Base-by-base conservation (phyloP, 164 flowering plant species). In the Magnolia officinalis region DNA sequence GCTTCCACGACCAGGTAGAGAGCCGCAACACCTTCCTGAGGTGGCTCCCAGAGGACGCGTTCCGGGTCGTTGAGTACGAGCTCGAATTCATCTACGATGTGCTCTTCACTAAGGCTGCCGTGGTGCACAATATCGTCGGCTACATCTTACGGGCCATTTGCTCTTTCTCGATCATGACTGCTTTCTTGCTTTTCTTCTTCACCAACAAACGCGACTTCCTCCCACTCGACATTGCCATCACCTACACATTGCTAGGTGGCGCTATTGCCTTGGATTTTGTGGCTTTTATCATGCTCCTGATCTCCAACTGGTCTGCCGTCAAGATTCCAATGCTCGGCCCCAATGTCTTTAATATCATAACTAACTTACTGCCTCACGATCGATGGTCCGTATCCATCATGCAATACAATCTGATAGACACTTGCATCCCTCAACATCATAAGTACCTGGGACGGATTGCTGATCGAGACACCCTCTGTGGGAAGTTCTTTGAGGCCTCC, bases 231-330 rank as follows among this genome's bases (percentile, higher is more conserved):
- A 73, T 83, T 1, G 67, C 18, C 19, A 64, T 87, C 49, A 84
- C 88, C n/a, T 88, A 86, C 67, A 74, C 78, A 2, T 70, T 88
- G 82, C 82, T 86, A 1, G 1, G 70, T 6, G 89, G 88, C n/a
- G 88, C 87, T 13, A 31, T 88, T 11, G 75, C 59, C 52, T 75
- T 88, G 2, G 88, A 88, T 67, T 2, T 73, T 0, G 67, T 78
- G 11, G 79, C 88, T 63, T 10, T 85, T n/a, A 2, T 81, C 63
- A 84, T 75, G 84, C 61, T 83, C 11, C 4, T 83, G 19, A 72
- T 77, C 77, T 88, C 89, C 2, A 85, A 88, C 65, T 84, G 85
- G 89, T 81, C 87, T 4, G 50, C 78, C 5, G 76, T 71, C 51
- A 2, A 37, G 8, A 45, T 24, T 24, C 26, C 26, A 24, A 24